Evolutionary conservation across 352 stramenopile genomes (phyloP), one percentile per base, ranked within the genome.

Genomic region (Phytophthora macrochlamydospora): DNA sequence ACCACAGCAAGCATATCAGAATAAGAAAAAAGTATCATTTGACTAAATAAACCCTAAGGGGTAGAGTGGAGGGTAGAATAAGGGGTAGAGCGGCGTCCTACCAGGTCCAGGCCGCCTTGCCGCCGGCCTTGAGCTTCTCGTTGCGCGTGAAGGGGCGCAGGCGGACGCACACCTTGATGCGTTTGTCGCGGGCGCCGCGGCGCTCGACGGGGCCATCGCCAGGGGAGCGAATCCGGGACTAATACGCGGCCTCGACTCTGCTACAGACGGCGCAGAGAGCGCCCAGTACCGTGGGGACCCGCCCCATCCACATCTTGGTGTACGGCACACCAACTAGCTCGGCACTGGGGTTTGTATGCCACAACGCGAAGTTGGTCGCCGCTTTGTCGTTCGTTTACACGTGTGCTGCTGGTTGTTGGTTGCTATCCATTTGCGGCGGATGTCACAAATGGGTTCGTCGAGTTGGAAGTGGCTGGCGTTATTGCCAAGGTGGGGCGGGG

Each of bases 31-130:
- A 24, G 18, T 24, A 24, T 24, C 18, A 24, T 24, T 24, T 24
- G 18, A 24, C 18, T 24, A 24, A 24, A 24, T 24, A 24, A 24
- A 24, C 18, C 18, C 18, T 24, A 24, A 24, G 18, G 48, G 14
- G 40, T 31, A 13, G 59, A 43, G 54, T 1, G 29, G n/a, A 31
- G 28, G 28, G 18, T 24, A 33, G 24, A 33, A 33, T 51, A 40
- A 29, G 13, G 38, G 53, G 29, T 24, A 40, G 30, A 13, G 13
- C 14, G 50, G 29, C n/a, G 35, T 61, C 62, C 49, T 71, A 92
- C 84, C 85, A 93, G 13, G 85, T 92, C 85, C 85, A 93, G n/a
- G 85, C 85, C 28, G 85, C 83, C 68, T 93, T 93, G 38, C 81
- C 81, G 28, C 83, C 83, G 24, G 79, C 79, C 40, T 83, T 83